phyloP scores from a whole-genome alignment of 2,329 filamentous ascomycete species.

The Aspergillus sp. region DNA sequence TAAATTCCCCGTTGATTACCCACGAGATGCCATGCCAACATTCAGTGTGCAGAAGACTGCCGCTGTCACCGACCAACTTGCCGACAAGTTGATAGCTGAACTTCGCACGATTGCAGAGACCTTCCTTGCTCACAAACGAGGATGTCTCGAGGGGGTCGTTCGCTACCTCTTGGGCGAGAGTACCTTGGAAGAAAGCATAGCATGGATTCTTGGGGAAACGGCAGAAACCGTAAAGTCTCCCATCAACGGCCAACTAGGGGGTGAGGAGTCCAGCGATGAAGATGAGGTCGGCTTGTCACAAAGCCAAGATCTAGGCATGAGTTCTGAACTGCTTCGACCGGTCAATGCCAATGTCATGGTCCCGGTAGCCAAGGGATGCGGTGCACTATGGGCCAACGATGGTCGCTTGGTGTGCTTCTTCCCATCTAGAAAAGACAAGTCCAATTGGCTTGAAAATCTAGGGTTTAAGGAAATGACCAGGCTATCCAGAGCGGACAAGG shows the following conservation, averaged over 20 bases:
- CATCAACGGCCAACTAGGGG: constrained; percentile 47
- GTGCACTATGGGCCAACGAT: constrained; percentile 59
- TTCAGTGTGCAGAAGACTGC: constrained; percentile 61
- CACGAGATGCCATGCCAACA: constrained; percentile 50
- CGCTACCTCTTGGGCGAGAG: constrained; percentile 63
- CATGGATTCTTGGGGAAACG: constrained; percentile 59
- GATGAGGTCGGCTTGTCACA: constrained; percentile 60
- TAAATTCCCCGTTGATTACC: constrained; percentile 60
- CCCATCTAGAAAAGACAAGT: constrained; percentile 54
- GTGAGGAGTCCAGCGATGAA: constrained; percentile 82
- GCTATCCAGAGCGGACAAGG: constrained; percentile 51
- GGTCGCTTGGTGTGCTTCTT: constrained; percentile 62
- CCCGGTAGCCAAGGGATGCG: constrained; percentile 61
- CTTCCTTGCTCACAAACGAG: constrained; percentile 54
- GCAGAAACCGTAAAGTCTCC: constrained; percentile 50
- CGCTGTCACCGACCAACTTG: constrained; percentile 54
- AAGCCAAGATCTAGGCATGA: constrained; percentile 48
- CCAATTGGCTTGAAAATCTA: constrained; percentile 51
- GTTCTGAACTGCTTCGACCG: constrained; percentile 54
- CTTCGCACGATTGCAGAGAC: constrained; percentile 57
- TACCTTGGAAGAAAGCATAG: constrained; percentile 58
- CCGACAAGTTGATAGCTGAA: constrained; percentile 53
- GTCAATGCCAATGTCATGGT: constrained; percentile 65
- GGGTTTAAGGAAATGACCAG: constrained; percentile 53
- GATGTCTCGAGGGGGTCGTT: constrained; percentile 63